These are phyloP conservation scores for Kwoniella sp. DNA, from an alignment of 768 basidiomycete genomes.

Conservation along the genomic window DNA sequence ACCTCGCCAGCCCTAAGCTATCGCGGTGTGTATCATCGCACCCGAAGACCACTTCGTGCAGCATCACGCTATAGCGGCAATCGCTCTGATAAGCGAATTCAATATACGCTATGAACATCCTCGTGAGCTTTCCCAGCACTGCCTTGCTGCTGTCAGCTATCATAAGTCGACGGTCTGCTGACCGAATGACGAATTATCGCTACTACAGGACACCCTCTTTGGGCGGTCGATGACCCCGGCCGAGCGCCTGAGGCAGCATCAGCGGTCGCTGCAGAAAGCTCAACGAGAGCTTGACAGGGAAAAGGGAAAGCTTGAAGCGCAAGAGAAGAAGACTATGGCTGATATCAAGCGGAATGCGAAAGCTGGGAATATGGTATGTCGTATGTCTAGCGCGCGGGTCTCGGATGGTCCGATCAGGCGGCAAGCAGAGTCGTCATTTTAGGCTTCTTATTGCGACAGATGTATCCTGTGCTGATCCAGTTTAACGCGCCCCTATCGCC, in stretches of 20 bases:
- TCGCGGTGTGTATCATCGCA: too few relatives aligned
- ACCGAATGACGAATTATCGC: too few relatives aligned
- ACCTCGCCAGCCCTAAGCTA: too few relatives aligned
- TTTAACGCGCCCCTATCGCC: too few relatives aligned
- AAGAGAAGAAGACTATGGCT: constrained; percentile 89
- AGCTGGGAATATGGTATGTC: constrained; percentile 81
- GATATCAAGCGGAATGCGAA: constrained; percentile 98
- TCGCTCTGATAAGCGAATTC: too few relatives aligned
- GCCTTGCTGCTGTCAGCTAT: background rate
- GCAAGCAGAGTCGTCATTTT: too few relatives aligned
- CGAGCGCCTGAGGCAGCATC: constrained; percentile 94
- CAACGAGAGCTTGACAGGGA: constrained; percentile 98
- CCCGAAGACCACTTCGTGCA: too few relatives aligned
- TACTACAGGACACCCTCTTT: constrained; percentile 93
- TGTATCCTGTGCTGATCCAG: too few relatives aligned
- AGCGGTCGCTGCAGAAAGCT: constrained; percentile 91
- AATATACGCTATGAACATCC: constrained; percentile 59
- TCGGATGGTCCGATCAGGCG: background rate
- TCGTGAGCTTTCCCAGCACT: constrained; percentile 44
- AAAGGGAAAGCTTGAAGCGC: constrained; percentile 83
- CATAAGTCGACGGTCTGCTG: too few relatives aligned
- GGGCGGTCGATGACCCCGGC: constrained; percentile 93
- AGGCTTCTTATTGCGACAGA: too few relatives aligned
- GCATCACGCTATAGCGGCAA: too few relatives aligned
- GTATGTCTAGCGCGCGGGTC: background rate